Evolutionary conservation across 2,329 filamentous ascomycete genomes (phyloP), one percentile per base, ranked within the genome.

Genomic region (Penicillium sp.): DNA sequence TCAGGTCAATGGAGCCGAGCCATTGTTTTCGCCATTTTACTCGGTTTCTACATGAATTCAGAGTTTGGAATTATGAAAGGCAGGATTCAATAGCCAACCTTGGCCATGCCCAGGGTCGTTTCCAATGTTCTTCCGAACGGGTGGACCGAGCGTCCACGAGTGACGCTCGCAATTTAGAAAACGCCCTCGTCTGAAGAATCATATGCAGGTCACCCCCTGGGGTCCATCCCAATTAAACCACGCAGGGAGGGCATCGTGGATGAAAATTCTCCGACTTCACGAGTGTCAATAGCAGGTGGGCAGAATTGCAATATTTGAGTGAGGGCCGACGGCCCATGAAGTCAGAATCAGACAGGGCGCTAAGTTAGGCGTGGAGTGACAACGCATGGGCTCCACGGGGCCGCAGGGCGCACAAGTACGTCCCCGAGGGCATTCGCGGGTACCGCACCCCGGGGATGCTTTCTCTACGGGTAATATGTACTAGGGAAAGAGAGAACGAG

Each of bases 161-260:
- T 51, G 51, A 25, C 16, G 20, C 14, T 38, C 35, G 16, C 35
- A 38, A 38, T 20, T 22, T 22, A 13, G 31, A 20, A 36, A 22
- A 6, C 39, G 20, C 39, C 39, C 39, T 41, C 14, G 44, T 52
- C n/a, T 57, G 58, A 61, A 45, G 43, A 42, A 50, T 57, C 59
- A 50, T 16, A 45, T 58, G 49, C 50, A 46, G 42, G 22, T 25
- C 28, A 48, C 30, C 54, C 54, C 58, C 56, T 48, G 36, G 40
- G 28, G 35, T 31, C 27, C 36, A 58, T 58, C 44, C 6, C 55
- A 46, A 61, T 60, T 48, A 52, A n/a, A 40, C 44, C 46, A 48
- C 38, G 50, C 46, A 55, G 52, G 48, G 54, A 61, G 58, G 58
- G 44, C 51, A 51, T 61, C 58, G 54, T 62, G 60, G 38, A 31